A percentile compares a stretch with the other conserved stretches of the same genome.
Evolutionary conservation across 192 early-diverging fungal genomes (phyloP).

Genomic region (Chytriomyces sp.): DNA sequence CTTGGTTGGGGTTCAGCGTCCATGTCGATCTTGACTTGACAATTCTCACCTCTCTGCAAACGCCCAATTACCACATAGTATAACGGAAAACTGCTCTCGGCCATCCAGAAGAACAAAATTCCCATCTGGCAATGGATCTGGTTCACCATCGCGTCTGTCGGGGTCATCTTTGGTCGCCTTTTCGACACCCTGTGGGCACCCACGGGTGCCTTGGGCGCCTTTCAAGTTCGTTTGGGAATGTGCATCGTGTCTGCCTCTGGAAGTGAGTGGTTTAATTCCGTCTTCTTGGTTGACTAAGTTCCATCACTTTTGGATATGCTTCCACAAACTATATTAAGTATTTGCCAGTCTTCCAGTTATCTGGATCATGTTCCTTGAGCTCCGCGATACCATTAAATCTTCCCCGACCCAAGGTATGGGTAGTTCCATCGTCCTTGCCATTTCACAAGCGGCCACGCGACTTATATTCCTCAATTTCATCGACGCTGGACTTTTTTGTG

Average conservation of each 20-base stretch:
- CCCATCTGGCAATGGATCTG: not conserved
- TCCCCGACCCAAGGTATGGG: not conserved
- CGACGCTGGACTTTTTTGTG: constrained; percentile 11
- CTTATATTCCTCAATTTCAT: constrained; percentile 22
- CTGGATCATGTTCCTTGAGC: not conserved
- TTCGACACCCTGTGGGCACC: not conserved
- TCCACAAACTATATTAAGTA: not conserved
- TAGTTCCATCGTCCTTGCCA: not conserved
- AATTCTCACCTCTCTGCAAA: too few species aligned
- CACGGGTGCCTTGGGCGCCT: not conserved
- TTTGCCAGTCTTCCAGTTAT: not conserved
- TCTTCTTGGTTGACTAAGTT: too few species aligned
- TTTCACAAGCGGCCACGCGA: not conserved
- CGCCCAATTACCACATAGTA: constrained; percentile 4
- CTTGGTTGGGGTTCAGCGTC: not conserved
- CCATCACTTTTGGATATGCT: not conserved
- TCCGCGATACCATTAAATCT: not conserved
- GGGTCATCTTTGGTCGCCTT: constrained; percentile 5
- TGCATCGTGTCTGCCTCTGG: not conserved
- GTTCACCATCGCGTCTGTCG: constrained; percentile 2
- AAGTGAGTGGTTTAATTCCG: constrained; percentile 8
- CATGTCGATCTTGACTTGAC: too few species aligned
- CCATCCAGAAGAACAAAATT: not conserved
- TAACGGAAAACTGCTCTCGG: not conserved
- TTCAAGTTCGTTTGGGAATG: constrained; percentile 15